phyloP scores from a whole-genome alignment of 2,329 filamentous ascomycete genomes.

The Ceratocystis albifundus region DNA sequence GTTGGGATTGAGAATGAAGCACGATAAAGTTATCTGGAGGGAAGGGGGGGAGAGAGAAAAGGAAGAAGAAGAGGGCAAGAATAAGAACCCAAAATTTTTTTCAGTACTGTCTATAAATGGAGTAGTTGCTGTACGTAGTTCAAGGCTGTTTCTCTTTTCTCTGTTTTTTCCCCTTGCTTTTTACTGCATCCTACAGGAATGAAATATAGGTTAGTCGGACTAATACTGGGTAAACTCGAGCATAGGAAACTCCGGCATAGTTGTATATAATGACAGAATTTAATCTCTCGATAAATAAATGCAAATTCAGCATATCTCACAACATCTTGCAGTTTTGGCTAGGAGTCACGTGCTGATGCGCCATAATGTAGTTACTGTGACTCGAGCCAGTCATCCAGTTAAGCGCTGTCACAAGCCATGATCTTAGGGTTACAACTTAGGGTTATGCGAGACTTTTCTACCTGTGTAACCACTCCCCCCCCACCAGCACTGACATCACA shows the following conservation, averaged over 20 bases:
- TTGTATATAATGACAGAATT: too few species aligned
- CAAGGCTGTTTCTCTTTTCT: neutral
- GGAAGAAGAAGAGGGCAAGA: conserved; percentile 20
- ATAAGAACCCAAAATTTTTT: conserved; percentile 19
- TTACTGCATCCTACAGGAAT: neutral
- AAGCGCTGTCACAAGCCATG: too few species aligned
- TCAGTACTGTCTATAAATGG: conserved; percentile 21
- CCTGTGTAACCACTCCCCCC: neutral
- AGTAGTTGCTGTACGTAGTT: conserved; percentile 13
- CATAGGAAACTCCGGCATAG: too few species aligned
- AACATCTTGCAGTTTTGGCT: neutral
- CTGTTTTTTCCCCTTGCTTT: neutral
- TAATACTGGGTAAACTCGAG: too few species aligned
- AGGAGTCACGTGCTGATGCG: neutral
- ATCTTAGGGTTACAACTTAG: too few species aligned
- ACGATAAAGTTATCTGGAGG: conserved; percentile 22
- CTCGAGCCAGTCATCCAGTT: too few species aligned
- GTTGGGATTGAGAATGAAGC: conserved; percentile 17
- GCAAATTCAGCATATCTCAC: too few species aligned
- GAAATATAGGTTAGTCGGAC: neutral
- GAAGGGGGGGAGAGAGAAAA: conserved; percentile 22
- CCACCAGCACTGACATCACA: neutral
- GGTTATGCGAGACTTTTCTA: neutral
- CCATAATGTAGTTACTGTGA: too few species aligned
- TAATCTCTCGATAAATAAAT: too few species aligned